phyloP scores from a whole-genome alignment of 1,284 basidiomycete species.

The Pterulicium gracile region DNA sequence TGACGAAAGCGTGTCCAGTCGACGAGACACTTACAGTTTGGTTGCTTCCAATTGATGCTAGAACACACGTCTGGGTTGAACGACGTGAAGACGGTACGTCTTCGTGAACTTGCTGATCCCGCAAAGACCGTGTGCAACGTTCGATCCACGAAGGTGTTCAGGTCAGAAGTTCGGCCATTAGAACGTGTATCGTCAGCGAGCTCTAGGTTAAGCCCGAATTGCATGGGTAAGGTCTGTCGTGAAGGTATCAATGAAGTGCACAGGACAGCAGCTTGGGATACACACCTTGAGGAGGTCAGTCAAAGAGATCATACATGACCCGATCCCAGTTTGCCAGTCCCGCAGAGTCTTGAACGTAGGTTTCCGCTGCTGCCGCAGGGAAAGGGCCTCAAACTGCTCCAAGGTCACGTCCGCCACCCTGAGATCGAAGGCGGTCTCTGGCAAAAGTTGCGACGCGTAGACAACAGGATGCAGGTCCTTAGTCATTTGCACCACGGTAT shows the following conservation, averaged over 20 bases:
- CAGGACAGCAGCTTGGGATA: too few relatives aligned
- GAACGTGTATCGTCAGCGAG: constrained; percentile 47
- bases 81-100: constrained; percentile 81
- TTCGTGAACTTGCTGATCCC: constrained; percentile 47
- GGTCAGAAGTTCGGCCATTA: constrained; percentile 45
- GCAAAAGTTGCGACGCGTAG: constrained; percentile 63
- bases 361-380: constrained; percentile 35
- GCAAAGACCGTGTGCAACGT: constrained; percentile 77
- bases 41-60: constrained; percentile 97
- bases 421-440: constrained; percentile 66
- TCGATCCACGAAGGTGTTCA: constrained; percentile 77
- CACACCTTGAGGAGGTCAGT: constrained; percentile 62
- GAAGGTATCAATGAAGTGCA: too few relatives aligned
- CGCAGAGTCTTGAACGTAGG: constrained; percentile 20
- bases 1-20: constrained; percentile 11
- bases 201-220: constrained; percentile 73
- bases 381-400: constrained; percentile 67
- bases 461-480: constrained; percentile 83
- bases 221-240: constrained; percentile 60
- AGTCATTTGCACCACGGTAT: constrained; percentile 86
- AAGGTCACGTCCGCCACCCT: constrained; percentile 78
- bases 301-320: constrained; percentile 57
- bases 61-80: constrained; percentile 84
- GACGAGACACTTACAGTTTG: constrained; percentile 64
- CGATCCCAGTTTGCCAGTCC: constrained; percentile 35